These are phyloP conservation scores for Kalmanozyma brasiliensis DNA, from an alignment of 1,284 basidiomycete species.

Conservation along the genomic window DNA sequence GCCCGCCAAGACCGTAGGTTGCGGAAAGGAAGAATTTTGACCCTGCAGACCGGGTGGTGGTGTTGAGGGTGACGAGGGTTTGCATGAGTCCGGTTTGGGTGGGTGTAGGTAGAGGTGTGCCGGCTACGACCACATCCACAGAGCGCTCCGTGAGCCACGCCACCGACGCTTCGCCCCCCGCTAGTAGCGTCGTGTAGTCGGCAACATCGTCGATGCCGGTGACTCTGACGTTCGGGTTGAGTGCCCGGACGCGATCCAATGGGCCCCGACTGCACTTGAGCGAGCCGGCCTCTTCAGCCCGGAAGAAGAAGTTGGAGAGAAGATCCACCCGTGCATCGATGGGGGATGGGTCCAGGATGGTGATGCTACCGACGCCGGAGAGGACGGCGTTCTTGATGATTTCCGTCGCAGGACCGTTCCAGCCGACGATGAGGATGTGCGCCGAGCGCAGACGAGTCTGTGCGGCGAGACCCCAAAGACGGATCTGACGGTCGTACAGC, in stretches of 20 bases:
- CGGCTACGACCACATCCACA: conserved; percentile 63
- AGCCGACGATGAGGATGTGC: conserved; percentile 83
- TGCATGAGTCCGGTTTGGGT: not conserved
- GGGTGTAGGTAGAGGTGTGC: conserved; percentile 6
- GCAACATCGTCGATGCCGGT: conserved; percentile 68
- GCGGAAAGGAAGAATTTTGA: conserved; percentile 82
- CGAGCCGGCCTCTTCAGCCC: conserved; percentile 81
- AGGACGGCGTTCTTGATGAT: conserved; percentile 87
- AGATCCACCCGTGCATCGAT: conserved; percentile 76
- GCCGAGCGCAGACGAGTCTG: conserved; percentile 96
- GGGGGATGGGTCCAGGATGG: conserved; percentile 70
- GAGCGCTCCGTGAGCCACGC: conserved; percentile 70
- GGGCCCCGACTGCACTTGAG: conserved; percentile 25
- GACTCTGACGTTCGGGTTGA: conserved; percentile 91
- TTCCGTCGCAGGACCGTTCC: conserved; percentile 91
- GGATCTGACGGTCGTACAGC: conserved; percentile 95
- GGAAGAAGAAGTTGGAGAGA: conserved; percentile 90
- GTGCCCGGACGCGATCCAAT: conserved; percentile 77
- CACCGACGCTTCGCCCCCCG: conserved; percentile 37
- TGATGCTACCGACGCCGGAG: conserved; percentile 73
- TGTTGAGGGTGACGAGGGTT: conserved; percentile 79
- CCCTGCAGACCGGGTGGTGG: conserved; percentile 73
- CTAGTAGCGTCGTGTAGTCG: conserved; percentile 21
- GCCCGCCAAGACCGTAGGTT: conserved; percentile 89
- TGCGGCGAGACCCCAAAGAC: conserved; percentile 96